phyloP scores from a whole-genome alignment of 495 filamentous ascomycete species.

The Aspergillus heteromorphus region DNA sequence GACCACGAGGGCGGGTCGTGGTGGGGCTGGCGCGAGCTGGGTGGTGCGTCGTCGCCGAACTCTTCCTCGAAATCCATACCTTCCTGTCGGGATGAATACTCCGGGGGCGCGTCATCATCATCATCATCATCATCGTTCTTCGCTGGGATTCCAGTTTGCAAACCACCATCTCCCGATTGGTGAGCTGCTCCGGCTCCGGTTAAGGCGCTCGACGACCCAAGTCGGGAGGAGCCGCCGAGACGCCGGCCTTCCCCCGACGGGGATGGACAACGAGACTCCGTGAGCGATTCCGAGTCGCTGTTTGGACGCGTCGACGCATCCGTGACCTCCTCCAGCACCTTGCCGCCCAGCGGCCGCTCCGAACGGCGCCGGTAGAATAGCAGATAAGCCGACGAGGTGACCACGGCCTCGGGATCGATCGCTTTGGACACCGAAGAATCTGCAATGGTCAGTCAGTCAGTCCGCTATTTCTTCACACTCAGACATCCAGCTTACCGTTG shows the following conservation, averaged over 20 bases:
- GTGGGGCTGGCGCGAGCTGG: conserved; percentile 21
- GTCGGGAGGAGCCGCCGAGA: conserved; percentile 80
- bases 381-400: conserved; percentile 75
- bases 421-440: conserved; percentile 61
- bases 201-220: conserved; percentile 81
- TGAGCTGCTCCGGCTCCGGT: conserved; percentile 68
- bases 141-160: conserved; percentile 28
- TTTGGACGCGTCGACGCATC: conserved; percentile 42
- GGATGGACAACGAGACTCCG: conserved; percentile 46
- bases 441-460: conserved; percentile 32
- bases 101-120: conserved; percentile 21
- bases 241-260: conserved; percentile 76
- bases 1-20: conserved; percentile 31
- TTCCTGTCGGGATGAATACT: conserved; percentile 22
- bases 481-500: conserved; percentile 59
- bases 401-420: conserved; percentile 48
- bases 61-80: conserved; percentile 34
- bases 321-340: conserved; percentile 63
- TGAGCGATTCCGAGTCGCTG: conserved; percentile 39
- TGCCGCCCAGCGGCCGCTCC: conserved; percentile 66
- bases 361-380: conserved; percentile 93
- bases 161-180: conserved; percentile 62
- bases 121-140: conserved; percentile 26
- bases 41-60: conserved; percentile 14
- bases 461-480: conserved; percentile 1